Evolutionary conservation across 2,329 filamentous ascomycete genomes (phyloP).

Genomic region (Ophiostoma sp.): DNA sequence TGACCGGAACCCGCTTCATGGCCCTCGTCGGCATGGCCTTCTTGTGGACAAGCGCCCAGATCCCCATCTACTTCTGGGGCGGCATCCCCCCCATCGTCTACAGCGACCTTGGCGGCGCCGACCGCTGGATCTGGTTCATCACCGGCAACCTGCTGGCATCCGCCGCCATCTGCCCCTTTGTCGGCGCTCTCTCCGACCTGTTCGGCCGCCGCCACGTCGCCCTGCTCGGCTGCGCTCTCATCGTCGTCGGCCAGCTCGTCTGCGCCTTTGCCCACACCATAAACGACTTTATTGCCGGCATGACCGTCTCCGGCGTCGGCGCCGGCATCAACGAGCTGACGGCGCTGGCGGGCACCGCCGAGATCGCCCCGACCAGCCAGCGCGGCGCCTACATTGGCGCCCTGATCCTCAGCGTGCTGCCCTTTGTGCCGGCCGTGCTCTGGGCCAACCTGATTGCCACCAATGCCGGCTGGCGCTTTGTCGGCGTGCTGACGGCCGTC

Average conservation of each 20-base stretch:
- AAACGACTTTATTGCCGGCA: constrained; percentile 54
- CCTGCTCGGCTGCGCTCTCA: constrained; percentile 47
- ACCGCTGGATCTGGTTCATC: constrained; percentile 58
- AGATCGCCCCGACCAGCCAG: constrained; percentile 61
- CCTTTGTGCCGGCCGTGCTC: constrained; percentile 57
- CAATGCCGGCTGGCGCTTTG: constrained; percentile 49
- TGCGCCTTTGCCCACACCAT: constrained; percentile 53
- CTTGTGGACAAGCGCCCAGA: constrained; percentile 32
- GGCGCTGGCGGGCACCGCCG: constrained; percentile 61
- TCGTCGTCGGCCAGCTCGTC: constrained; percentile 57
- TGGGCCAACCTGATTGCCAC: constrained; percentile 52
- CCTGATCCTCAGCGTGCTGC: constrained; percentile 57
- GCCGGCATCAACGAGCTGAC: constrained; percentile 65
- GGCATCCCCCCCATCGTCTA: constrained; percentile 52
- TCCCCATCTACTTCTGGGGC: constrained; percentile 36
- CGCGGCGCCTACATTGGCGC: constrained; percentile 58
- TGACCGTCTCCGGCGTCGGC: constrained; percentile 55
- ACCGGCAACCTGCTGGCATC: constrained; percentile 51
- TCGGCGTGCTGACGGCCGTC: constrained; percentile 48
- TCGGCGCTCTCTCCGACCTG: constrained; percentile 60
- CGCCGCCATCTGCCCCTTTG: constrained; percentile 56
- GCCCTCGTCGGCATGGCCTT: constrained; percentile 31
- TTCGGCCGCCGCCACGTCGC: constrained; percentile 57
- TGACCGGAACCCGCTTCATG: constrained; percentile 27
- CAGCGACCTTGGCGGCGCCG: constrained; percentile 53